A percentile compares a stretch with the other conserved stretches of the same genome.
Evolutionary conservation across 2,329 filamentous ascomycete species (phyloP).

Genomic region (Pestalotiopsis sp.): DNA sequence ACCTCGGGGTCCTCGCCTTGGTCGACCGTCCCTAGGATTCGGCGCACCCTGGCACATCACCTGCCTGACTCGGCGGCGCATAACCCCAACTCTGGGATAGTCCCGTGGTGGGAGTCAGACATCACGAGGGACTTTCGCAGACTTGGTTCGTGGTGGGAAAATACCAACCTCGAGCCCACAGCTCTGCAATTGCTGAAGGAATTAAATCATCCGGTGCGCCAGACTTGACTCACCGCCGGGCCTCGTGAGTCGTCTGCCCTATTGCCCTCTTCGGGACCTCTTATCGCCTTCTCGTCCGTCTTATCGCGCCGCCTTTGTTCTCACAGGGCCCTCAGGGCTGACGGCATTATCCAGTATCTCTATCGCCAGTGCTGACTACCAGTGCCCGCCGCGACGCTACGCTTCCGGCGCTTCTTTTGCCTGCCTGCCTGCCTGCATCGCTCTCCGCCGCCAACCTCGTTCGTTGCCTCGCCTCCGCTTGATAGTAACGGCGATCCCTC

Average conservation of each 20-base stretch:
- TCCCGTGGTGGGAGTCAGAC: slow-evolving; percentile 13
- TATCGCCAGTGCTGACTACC: background rate
- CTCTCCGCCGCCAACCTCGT: background rate
- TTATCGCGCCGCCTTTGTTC: slow-evolving; percentile 1
- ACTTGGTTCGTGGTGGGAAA: background rate
- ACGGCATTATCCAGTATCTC: background rate
- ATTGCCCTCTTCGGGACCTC: background rate
- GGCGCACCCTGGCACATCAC: background rate
- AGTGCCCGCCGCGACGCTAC: background rate
- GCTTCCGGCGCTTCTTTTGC: background rate
- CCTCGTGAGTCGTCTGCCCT: slow-evolving; percentile 2
- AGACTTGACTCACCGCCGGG: background rate
- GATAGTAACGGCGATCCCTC: slow-evolving; percentile 5
- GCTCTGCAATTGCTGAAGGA: background rate
- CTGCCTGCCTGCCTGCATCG: slow-evolving; percentile 2
- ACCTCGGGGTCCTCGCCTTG: background rate
- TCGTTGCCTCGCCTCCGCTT: background rate
- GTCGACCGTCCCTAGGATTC: background rate
- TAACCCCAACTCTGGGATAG: background rate
- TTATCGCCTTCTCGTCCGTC: background rate
- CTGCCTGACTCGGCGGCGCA: slow-evolving; percentile 14
- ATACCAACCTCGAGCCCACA: background rate
- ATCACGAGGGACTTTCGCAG: slow-evolving; percentile 12
- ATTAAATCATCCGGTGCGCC: background rate
- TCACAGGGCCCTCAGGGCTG: background rate